Evolutionary conservation across 139 green algal species (phyloP).

Genomic region (Chlorella sp.): DNA sequence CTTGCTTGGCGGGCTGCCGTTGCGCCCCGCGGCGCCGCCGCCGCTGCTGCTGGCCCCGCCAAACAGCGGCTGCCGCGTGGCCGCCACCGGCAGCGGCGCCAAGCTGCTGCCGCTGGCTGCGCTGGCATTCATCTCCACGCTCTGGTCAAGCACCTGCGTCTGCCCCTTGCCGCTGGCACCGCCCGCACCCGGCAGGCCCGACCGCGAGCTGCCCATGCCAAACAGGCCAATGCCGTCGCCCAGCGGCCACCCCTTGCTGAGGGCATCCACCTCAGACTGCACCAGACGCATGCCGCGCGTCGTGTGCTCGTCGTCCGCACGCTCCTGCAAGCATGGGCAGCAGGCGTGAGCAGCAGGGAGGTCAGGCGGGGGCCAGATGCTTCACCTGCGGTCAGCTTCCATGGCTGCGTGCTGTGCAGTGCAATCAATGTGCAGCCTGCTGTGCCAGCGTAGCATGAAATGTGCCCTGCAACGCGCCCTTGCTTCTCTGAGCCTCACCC

Average conservation of each 20-base stretch:
- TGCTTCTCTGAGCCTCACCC: too few relatives aligned
- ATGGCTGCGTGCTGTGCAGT: background rate
- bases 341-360: background rate
- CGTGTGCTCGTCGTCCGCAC: constrained; percentile 76
- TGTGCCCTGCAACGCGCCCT: too few relatives aligned
- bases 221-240: constrained; percentile 52
- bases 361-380: background rate
- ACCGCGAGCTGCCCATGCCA: constrained; percentile 28
- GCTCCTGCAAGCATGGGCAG: constrained; percentile 42
- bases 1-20: background rate
- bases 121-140: constrained; percentile 27
- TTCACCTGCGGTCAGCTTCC: too few relatives aligned
- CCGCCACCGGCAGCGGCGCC: background rate
- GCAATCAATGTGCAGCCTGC: background rate
- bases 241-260: constrained; percentile 44
- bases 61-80: constrained; percentile 23
- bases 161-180: constrained; percentile 6
- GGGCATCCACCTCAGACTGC: constrained; percentile 47
- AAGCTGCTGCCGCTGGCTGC: background rate
- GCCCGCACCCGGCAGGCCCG: background rate
- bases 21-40: background rate
- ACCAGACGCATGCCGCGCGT: constrained; percentile 53
- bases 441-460: too few relatives aligned
- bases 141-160: background rate
- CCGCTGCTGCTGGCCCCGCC: constrained; percentile 13